These are phyloP conservation scores for Wolfiporia cocos DNA, from an alignment of 1,284 basidiomycete species.

Conservation along the genomic window DNA sequence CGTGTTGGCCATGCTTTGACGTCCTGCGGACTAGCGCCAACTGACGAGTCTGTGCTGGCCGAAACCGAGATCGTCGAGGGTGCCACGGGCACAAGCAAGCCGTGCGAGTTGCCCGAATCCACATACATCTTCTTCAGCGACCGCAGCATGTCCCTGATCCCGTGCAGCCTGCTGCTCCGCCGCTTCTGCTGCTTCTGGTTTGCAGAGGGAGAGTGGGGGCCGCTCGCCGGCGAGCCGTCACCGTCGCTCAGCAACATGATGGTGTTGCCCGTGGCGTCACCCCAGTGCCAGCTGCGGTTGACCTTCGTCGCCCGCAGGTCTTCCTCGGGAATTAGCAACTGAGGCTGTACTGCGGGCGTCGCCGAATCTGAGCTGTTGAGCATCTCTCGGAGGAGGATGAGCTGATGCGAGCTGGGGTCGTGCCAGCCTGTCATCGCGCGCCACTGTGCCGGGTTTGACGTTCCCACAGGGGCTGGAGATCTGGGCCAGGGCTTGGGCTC, in stretches of 20 bases:
- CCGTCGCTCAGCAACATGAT: constrained; percentile 68
- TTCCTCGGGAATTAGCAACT: constrained; percentile 28
- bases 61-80: constrained; percentile 45
- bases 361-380: constrained; percentile 35
- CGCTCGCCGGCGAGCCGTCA: constrained; percentile 30
- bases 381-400: constrained; percentile 46
- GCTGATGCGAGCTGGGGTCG: constrained; percentile 52
- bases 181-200: constrained; percentile 33
- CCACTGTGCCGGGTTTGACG: constrained; percentile 44
- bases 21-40: constrained; percentile 32
- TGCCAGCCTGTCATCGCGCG: constrained; percentile 73
- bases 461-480: constrained; percentile 33
- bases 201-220: background rate
- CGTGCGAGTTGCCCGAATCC: constrained; percentile 14
- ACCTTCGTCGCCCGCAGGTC: constrained; percentile 20
- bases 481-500: constrained; percentile 35
- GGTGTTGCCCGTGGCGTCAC: constrained; percentile 64
- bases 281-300: constrained; percentile 67
- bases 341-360: constrained; percentile 16
- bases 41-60: constrained; percentile 49
- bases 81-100: constrained; percentile 18
- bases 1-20: constrained; percentile 29
- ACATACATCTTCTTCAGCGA: constrained; percentile 45
- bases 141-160: constrained; percentile 66
- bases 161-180: constrained; percentile 56